Conservation (phyloP, 805 yeast species). For the Pichia cabralensis region DNA sequence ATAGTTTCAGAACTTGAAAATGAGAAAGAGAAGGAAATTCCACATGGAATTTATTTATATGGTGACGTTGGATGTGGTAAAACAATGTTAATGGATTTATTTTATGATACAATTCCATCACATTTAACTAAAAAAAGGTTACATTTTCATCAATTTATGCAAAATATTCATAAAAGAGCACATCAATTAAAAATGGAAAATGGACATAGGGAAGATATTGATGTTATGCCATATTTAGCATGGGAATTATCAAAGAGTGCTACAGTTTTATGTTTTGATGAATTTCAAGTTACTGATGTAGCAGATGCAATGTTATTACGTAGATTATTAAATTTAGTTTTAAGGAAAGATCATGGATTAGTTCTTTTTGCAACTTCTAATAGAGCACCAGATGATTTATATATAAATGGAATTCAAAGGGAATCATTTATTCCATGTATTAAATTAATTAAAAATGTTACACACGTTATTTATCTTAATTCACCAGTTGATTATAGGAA, state of each 20-base stretch:
- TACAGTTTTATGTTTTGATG: conserved; percentile 87
- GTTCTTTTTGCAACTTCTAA: conserved; percentile 90
- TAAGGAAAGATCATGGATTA: conserved; percentile 71
- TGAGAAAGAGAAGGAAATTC: conserved; percentile 29
- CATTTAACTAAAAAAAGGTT: conserved; percentile 71
- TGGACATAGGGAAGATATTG: conserved; percentile 57
- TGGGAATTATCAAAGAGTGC: conserved; percentile 69
- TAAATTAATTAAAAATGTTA: conserved; percentile 58
- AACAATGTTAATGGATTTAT: conserved; percentile 96
- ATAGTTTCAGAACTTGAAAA: no score
- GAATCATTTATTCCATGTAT: conserved; percentile 90
- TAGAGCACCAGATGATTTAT: conserved; percentile 88
- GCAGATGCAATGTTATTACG: conserved; percentile 97
- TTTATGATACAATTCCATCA: conserved; percentile 72
- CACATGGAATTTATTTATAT: conserved; percentile 80
- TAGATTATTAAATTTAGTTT: conserved; percentile 54
- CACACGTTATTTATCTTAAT: conserved; percentile 69
- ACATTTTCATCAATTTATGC: conserved; percentile 98
- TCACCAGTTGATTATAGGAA: conserved; percentile 94
- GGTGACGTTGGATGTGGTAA: conserved; percentile 99
- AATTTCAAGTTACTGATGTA: conserved; percentile 95
- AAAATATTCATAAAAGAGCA: conserved; percentile 75
- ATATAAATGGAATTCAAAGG: conserved; percentile 90
- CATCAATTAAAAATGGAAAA: conserved; percentile 63
- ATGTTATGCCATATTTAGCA: conserved; percentile 76